Conservation (phyloP, 352 stramenopile genomes). For the Globisporangium paddicum region DNA sequence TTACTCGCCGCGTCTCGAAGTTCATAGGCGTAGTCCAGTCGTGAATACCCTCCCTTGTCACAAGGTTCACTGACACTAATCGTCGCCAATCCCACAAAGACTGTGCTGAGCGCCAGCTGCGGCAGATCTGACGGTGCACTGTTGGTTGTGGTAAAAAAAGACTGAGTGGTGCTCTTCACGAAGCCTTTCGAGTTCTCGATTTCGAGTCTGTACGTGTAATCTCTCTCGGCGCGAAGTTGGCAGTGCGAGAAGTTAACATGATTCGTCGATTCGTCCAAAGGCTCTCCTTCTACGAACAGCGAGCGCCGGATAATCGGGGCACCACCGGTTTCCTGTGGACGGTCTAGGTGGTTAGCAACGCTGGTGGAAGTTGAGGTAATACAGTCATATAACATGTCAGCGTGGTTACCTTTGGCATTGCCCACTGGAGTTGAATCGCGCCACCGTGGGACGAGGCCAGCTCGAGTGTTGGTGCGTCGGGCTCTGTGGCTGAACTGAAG, state of each 20-base stretch:
- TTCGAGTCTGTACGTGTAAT: slow-evolving; percentile 39
- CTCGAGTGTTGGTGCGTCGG: slow-evolving; percentile 22
- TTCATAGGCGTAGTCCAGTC: slow-evolving; percentile 3
- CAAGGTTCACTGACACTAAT: slow-evolving; percentile 23
- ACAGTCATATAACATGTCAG: neutral
- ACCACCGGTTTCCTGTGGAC: slow-evolving; percentile 37
- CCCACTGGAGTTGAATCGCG: slow-evolving; percentile 29
- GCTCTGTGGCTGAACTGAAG: slow-evolving; percentile 19
- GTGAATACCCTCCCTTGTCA: slow-evolving; percentile 24
- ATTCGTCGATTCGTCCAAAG: slow-evolving; percentile 20
- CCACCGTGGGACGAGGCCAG: slow-evolving; percentile 21
- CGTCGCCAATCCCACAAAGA: slow-evolving; percentile 8
- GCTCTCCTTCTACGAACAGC: slow-evolving; percentile 22
- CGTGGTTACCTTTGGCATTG: slow-evolving; percentile 31
- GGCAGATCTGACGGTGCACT: slow-evolving; percentile 14
- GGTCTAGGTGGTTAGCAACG: neutral
- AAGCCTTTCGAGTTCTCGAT: slow-evolving; percentile 38
- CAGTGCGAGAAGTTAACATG: slow-evolving; percentile 30
- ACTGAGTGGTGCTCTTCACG: slow-evolving; percentile 14
- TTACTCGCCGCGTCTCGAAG: slow-evolving; percentile 7
- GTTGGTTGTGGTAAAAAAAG: slow-evolving; percentile 21
- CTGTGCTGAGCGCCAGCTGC: slow-evolving; percentile 8
- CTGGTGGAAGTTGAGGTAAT: neutral
- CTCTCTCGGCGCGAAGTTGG: slow-evolving; percentile 13
- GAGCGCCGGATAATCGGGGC: slow-evolving; percentile 28